phyloP scores from a whole-genome alignment of 2,329 filamentous ascomycete genomes.

The Pseudocercospora vitis region DNA sequence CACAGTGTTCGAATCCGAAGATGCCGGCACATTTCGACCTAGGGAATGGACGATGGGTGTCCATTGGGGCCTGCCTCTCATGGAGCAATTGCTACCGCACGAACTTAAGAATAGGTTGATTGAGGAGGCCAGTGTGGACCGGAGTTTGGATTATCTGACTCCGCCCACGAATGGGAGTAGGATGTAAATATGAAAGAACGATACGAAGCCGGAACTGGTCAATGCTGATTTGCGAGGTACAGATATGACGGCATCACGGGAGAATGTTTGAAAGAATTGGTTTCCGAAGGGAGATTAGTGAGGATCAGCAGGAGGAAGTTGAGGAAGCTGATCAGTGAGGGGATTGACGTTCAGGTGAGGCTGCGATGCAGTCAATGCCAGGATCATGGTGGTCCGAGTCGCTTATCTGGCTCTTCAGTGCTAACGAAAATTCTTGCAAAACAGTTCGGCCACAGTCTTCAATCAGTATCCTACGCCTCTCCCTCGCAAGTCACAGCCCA shows the following conservation, averaged over 20 bases:
- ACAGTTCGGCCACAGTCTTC: no score
- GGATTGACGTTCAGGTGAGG: slow-evolving; percentile 21
- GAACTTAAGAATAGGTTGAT: slow-evolving; percentile 1
- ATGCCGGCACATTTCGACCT: slow-evolving; percentile 11
- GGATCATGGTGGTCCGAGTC: no score
- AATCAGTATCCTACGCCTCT: no score
- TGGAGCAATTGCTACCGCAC: slow-evolving; percentile 11
- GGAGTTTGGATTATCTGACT: background rate
- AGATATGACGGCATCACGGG: slow-evolving; percentile 15
- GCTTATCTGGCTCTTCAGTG: no score
- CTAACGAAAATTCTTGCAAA: slow-evolving; percentile 13
- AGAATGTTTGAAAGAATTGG: slow-evolving; percentile 8
- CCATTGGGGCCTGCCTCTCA: slow-evolving; percentile 16
- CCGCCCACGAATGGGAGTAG: no score
- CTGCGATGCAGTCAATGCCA: no score
- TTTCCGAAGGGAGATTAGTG: slow-evolving; percentile 6
- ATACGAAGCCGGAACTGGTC: no score
- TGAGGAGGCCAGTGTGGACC: slow-evolving; percentile 14
- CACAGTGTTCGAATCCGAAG: slow-evolving; percentile 28
- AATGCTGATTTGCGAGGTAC: no score
- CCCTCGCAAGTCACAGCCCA: slow-evolving; percentile 22
- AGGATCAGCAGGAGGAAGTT: slow-evolving; percentile 20
- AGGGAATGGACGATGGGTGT: slow-evolving; percentile 16
- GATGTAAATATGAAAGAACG: no score
- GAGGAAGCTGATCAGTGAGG: slow-evolving; percentile 10